Evolutionary conservation across 192 early-diverging fungal species (phyloP), one percentile per base, ranked within the genome.

Genomic region (Rhizoclosmatium sp.): DNA sequence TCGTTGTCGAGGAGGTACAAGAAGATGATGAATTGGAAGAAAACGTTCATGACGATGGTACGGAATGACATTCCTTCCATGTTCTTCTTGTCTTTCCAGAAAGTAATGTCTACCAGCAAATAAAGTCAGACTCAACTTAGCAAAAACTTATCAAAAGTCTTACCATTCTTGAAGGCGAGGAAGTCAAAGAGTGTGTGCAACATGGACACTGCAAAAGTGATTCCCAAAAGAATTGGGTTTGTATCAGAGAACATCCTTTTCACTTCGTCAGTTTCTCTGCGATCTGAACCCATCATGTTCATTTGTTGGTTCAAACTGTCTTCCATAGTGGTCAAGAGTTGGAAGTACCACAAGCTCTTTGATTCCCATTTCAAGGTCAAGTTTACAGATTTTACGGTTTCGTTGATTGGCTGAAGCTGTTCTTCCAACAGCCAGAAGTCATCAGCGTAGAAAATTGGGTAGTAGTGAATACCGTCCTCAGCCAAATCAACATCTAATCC

Each of bases 221-320:
- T 74, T 2, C 82, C 88, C 62, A 97, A 81, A 3, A 97, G 82
- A 62, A 91, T 89, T 2, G 95, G 95, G 81, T 96, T 97, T 47
- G 96, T 97, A 60, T 97, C 96, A 66, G 90, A 71, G 74, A 97
- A 89, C 94, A 96, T 96, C 60, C 94, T 87, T 86, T 97, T 97
- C 46, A 97, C 82, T 76, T 96, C 92, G 74, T 97, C 96, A 31
- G 87, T 86, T 47, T 89, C 87, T 19, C 84, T 78, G 3, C 87
- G 85, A 61, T 90, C 89, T 42, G 87, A 80, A 4, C 91, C 90
- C 72, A 90, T 71, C 84, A 85, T 78, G n/a, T 76, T 70, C 47
- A 89, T 81, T 82, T 92, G 89, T 47, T 85, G 64, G n/a, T 83
- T 81, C 75, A 91, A 88, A 64, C 84, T 86, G 47, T 93, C 89